phyloP scores from a whole-genome alignment of 2,329 filamentous ascomycete species.

The Teratosphaeria gauchensis region DNA sequence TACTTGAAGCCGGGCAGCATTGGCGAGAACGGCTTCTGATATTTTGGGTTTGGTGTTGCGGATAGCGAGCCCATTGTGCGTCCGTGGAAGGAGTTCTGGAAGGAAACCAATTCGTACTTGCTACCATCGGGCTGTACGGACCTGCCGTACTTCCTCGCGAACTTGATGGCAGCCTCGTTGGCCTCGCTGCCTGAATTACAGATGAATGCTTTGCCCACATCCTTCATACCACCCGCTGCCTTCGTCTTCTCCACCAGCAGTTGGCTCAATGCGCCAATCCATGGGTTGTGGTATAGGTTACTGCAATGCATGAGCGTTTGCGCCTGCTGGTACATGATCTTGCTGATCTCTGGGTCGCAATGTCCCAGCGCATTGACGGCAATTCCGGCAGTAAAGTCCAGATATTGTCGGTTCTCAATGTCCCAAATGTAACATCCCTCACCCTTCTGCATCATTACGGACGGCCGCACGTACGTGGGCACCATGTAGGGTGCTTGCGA shows the following conservation, averaged over 20 bases:
- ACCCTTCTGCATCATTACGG: slow-evolving; percentile 81
- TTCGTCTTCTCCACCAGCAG: slow-evolving; percentile 72
- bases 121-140: slow-evolving; percentile 23
- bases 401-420: slow-evolving; percentile 75
- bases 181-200: slow-evolving; percentile 96
- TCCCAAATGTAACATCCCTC: slow-evolving; percentile 85
- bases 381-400: slow-evolving; percentile 93
- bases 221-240: slow-evolving; percentile 71
- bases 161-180: slow-evolving; percentile 96
- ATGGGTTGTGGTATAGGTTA: slow-evolving; percentile 94
- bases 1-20: slow-evolving; percentile 93
- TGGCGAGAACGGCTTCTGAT: slow-evolving; percentile 86
- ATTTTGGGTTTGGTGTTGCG: slow-evolving; percentile 97
- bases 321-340: slow-evolving; percentile 58
- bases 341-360: slow-evolving; percentile 67
- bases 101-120: slow-evolving; percentile 82
- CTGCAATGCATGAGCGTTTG: slow-evolving; percentile 79
- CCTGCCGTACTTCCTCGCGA: slow-evolving; percentile 85
- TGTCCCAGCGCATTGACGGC: slow-evolving; percentile 91
- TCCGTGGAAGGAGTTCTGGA: slow-evolving; percentile 87
- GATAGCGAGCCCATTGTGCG: slow-evolving; percentile 90
- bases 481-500: slow-evolving; percentile 85
- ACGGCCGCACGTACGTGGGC: slow-evolving; percentile 82
- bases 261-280: slow-evolving; percentile 83
- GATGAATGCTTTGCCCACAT: slow-evolving; percentile 72